Conservation (phyloP, 495 filamentous ascomycete species). For the Daldinia concentrica region DNA sequence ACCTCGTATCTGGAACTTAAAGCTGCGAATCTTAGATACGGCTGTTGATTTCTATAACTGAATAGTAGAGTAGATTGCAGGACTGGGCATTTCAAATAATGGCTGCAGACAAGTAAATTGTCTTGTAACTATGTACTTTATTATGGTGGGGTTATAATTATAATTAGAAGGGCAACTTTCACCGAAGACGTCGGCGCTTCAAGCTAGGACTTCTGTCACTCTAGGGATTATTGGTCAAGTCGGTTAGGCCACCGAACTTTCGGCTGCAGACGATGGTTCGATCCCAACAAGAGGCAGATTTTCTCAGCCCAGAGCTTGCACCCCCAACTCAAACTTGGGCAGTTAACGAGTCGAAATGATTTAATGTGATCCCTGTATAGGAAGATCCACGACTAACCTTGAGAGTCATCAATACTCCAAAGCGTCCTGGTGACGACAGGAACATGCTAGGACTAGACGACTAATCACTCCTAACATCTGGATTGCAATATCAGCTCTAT, state of each 20-base stretch:
- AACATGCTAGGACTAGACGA: no score
- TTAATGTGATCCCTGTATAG: not conserved
- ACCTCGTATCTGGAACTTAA: not conserved
- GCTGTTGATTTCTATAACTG: not conserved
- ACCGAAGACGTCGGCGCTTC: not conserved
- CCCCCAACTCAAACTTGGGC: slow-evolving; percentile 11
- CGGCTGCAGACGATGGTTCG: slow-evolving; percentile 1
- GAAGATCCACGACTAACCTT: no score
- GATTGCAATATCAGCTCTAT: not conserved
- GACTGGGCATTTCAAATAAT: no score
- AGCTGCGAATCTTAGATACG: not conserved
- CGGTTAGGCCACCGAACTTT: not conserved
- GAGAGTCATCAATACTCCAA: no score
- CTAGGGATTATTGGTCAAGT: slow-evolving; percentile 1
- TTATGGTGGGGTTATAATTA: not conserved
- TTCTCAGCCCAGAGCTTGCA: not conserved
- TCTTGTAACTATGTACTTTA: no score
- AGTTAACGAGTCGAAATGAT: slow-evolving; percentile 5
- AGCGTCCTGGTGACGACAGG: no score
- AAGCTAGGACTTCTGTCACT: not conserved
- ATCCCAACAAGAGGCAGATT: not conserved
- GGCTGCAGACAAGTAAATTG: no score
- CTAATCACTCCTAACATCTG: not conserved
- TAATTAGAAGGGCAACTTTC: not conserved
- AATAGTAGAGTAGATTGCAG: no score